Evolutionary conservation across 192 early-diverging fungal species (phyloP), one percentile per base, ranked within the genome.

Genomic region (Paraglomus occultum): DNA sequence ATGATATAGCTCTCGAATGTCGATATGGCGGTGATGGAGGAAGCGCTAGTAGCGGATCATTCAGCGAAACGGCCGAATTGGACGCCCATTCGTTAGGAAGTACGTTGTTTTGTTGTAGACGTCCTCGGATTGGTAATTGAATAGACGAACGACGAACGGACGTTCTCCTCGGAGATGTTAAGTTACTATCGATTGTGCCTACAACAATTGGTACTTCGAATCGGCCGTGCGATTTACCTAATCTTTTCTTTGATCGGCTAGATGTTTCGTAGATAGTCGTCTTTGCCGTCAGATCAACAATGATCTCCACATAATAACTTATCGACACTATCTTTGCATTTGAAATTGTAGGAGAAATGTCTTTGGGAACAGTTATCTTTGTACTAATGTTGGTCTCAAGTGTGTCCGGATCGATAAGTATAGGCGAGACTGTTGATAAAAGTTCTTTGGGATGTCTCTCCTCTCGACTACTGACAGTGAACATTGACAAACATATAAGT

Each of bases 251-350:
- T 6, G 39, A n/a, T 43, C 18, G 39, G 18, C 15, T 60, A 17
- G 58, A 60, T 14, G 58, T n/a, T 60, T 60, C 58, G 17, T 38
- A 60, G 17, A 60, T 60, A 2, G 58, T 60, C 40, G 39, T 60
- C 15, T 60, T 60, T 43, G 44, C 44, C 4, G 58, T 44, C 15
- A 60, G 44, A 60, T 60, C 58, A 43, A 60, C 58, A 10, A 38
- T 43, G 44, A 60, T 42, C n/a, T 60, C 58, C 18, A 60, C 18
- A 38, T 12, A 60, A 60, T 60, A 60, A 43, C 15, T 10, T 60
- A 60, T 17, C 9, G 18, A 60, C 10, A 60, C 14, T 43, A 17
- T 17, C 44, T 43, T 60, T 0, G 14, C 38, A 60, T 39, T 60
- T 38, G 15, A 43, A 43, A 60, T 43, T 17, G 58, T 60, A 18